A percentile compares a stretch with the other conserved stretches of the same genome.
These are phyloP conservation scores for Neurospora sp. DNA, from an alignment of 495 filamentous ascomycete genomes.

Conservation along the genomic window DNA sequence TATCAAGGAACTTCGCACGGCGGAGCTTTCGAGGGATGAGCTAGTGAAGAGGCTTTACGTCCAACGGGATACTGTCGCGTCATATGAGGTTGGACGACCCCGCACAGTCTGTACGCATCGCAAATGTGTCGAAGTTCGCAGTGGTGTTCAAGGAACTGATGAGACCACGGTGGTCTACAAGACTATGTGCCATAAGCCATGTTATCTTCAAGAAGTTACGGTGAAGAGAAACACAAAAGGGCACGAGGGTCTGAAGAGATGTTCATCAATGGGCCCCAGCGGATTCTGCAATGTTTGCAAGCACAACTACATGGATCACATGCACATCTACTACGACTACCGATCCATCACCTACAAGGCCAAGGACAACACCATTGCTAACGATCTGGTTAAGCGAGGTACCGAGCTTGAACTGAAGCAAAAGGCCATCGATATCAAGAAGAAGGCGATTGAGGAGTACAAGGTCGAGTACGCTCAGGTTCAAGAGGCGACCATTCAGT, in stretches of 20 bases:
- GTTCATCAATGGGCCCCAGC: not conserved
- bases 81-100: constrained; percentile 1
- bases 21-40: constrained; percentile 12
- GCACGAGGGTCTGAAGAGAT: not conserved
- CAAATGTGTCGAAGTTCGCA: constrained; percentile 6
- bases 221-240: constrained; percentile 10
- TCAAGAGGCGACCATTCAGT: constrained; percentile 26
- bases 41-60: constrained; percentile 15
- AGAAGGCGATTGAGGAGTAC: constrained; percentile 16
- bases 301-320: constrained; percentile 6
- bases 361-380: not conserved
- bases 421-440: constrained; percentile 1
- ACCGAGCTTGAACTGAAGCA: not conserved
- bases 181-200: constrained; percentile 8
- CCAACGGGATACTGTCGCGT: constrained; percentile 7
- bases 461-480: constrained; percentile 22
- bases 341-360: not conserved
- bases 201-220: not conserved
- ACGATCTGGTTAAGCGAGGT: not conserved
- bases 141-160: constrained; percentile 2
- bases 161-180: constrained; percentile 7
- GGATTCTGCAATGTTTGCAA: not conserved
- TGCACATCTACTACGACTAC: constrained; percentile 6
- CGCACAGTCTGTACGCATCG: constrained; percentile 8
- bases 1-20: constrained; percentile 10